Percentiles rank a stretch among this genome's conserved stretches.
Evolutionary conservation across 2,329 filamentous ascomycete species (phyloP).

Genomic region (Diaporthe vexans): DNA sequence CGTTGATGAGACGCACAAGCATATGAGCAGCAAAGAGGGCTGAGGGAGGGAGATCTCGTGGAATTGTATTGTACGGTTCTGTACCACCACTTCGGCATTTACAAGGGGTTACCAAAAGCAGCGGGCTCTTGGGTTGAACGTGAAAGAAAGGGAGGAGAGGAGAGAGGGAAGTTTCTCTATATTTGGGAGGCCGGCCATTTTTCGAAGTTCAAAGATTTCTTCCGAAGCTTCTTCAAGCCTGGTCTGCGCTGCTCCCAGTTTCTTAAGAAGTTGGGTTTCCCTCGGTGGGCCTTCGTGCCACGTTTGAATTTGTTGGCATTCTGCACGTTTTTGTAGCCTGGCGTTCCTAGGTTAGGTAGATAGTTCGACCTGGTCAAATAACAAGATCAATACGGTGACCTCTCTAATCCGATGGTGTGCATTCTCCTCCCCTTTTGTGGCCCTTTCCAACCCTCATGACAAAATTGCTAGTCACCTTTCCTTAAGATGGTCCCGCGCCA

Average conservation of each 20-base stretch:
- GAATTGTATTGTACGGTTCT: conserved; percentile 12
- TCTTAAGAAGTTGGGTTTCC: not conserved
- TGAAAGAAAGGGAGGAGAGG: not conserved
- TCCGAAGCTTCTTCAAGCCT: not conserved
- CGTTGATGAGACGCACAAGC: conserved; percentile 19
- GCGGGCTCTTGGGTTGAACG: conserved; percentile 30
- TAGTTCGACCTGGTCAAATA: conserved; percentile 25
- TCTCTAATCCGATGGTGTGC: not conserved
- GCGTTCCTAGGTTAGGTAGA: conserved; percentile 38
- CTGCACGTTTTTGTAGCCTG: conserved; percentile 33
- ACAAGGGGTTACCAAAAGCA: conserved; percentile 26
- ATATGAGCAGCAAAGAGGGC: conserved; percentile 11
- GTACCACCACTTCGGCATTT: conserved; percentile 28
- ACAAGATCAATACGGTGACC: conserved; percentile 12
- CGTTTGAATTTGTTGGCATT: not conserved
- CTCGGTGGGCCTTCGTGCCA: not conserved
- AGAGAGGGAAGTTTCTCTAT: not conserved
- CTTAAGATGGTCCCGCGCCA: conserved; percentile 20
- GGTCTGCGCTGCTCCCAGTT: not conserved
- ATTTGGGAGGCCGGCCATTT: not conserved
- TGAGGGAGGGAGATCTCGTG: not conserved
- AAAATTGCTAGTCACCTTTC: not conserved
- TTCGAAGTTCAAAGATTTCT: not conserved
- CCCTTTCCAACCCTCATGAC: not conserved
- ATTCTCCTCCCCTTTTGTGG: not conserved